Conservation (phyloP, 345 rosid genomes). For the Microcos paniculata region DNA sequence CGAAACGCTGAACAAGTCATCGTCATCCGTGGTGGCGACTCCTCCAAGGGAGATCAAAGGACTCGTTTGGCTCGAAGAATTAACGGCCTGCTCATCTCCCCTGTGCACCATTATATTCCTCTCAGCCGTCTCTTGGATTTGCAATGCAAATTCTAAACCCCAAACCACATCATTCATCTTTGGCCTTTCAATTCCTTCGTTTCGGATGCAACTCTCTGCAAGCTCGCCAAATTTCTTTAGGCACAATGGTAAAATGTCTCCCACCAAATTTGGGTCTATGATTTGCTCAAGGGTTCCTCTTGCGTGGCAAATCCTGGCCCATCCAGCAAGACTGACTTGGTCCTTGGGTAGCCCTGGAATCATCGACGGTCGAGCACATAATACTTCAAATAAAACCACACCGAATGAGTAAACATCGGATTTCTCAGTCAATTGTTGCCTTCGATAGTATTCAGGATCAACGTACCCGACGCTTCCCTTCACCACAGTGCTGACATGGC, state of each 20-base stretch:
- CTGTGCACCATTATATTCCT: not conserved
- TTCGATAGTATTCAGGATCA: slow-evolving; percentile 30
- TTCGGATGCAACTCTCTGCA: not conserved
- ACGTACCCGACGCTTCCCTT: slow-evolving; percentile 33
- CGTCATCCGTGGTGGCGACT: slow-evolving; percentile 12
- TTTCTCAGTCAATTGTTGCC: slow-evolving; percentile 32
- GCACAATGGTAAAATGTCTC: slow-evolving; percentile 4
- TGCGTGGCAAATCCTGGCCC: not conserved
- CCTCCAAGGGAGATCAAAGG: not conserved
- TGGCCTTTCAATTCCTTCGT: not conserved
- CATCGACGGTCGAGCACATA: slow-evolving; percentile 21
- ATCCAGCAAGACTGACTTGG: not conserved
- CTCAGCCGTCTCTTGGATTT: slow-evolving; percentile 1
- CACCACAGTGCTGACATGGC: slow-evolving; percentile 22
- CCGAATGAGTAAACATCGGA: slow-evolving; percentile 39
- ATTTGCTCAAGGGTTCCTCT: slow-evolving; percentile 1
- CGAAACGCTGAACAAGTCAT: slow-evolving; percentile 22
- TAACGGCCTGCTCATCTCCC: not conserved
- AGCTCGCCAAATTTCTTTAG: slow-evolving; percentile 6
- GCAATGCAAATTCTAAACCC: slow-evolving; percentile 10
- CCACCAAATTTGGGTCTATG: slow-evolving; percentile 10
- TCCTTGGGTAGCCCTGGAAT: slow-evolving; percentile 13
- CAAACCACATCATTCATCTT: slow-evolving; percentile 8
- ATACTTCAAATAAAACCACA: slow-evolving; percentile 27
- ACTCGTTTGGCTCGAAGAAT: not conserved